Evolutionary conservation across 306 rosid species (phyloP).

Genomic region (Cicer bijugum): DNA sequence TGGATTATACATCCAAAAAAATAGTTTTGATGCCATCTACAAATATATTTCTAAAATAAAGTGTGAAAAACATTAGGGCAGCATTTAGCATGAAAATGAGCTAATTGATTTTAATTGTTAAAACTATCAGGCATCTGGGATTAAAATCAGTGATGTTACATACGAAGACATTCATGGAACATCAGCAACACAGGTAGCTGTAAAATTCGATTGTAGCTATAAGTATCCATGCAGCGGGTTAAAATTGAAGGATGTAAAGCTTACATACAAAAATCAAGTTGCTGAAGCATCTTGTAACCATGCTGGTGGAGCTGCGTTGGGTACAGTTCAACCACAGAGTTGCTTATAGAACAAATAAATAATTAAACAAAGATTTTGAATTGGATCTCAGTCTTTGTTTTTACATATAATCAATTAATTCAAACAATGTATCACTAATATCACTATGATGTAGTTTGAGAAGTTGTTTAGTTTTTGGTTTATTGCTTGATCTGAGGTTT

Average conservation of each 20-base stretch:
- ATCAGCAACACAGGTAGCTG: slow-evolving; percentile 57
- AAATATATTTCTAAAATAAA: no score
- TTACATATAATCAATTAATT: background rate
- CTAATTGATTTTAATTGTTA: background rate
- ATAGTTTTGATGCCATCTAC: no score
- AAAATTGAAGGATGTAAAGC: slow-evolving; percentile 54
- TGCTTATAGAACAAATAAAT: slow-evolving; percentile 46
- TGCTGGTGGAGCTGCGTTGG: slow-evolving; percentile 34
- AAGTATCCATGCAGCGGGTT: slow-evolving; percentile 55
- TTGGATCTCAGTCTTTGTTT: background rate
- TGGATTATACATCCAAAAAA: no score
- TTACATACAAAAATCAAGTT: slow-evolving; percentile 51
- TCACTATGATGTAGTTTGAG: background rate
- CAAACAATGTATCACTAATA: slow-evolving; percentile 12
- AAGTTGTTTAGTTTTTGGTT: background rate
- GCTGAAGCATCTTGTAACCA: slow-evolving; percentile 54
- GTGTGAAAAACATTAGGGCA: no score
- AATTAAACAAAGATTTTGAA: background rate
- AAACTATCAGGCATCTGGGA: slow-evolving; percentile 61
- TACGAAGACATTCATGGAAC: slow-evolving; percentile 47
- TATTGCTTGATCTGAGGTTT: slow-evolving; percentile 38
- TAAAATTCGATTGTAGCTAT: slow-evolving; percentile 67
- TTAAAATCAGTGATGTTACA: slow-evolving; percentile 57
- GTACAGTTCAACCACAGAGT: slow-evolving; percentile 55
- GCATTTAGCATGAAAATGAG: background rate